Evolutionary conservation across 257 asterid genomes (phyloP), one percentile per base, ranked within the genome.

Genomic region (Rauvolfia tetraphylla): DNA sequence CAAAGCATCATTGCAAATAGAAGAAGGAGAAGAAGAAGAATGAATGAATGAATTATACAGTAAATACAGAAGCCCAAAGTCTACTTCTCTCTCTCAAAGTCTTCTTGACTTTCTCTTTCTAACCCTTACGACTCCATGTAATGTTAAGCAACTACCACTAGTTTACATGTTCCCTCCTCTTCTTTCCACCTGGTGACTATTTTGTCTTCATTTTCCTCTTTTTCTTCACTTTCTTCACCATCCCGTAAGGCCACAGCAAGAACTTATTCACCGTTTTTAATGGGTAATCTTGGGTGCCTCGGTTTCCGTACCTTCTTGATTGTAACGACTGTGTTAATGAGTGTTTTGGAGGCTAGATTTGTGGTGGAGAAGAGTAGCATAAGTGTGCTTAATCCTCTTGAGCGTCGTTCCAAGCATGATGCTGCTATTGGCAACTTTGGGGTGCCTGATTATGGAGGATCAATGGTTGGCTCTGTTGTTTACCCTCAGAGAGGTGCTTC

Each of bases 391-490:
- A 84, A 96, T 22, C 98, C 98, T 1, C 75, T 71, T 58, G 80
- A 79, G 39, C 58, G 83, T 39, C 85, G 86, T 53, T 88, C 97
- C 0, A 90, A 85, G 48, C 97, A 92, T 82, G 97, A 94, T 72
- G 97, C 95, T 25, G 91, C 97, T 1, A 94, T 94, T 72, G 97
- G 93, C 48, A 92, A 94, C 88, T 94, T 94, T 70, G 98, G 98
- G 14, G 97, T 94, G 34, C 98, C 98, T 22, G 90, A 94, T 36
- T 94, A 94, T 56, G 98, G 98, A 41, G 98, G 96, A 61, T 90
- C 96, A 22, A 76, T 94, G 85, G 75, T 82, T 25, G 98, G 97
- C 6, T 81, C 91, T 15, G 88, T 94, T 56, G 69, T 85, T 42
- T 92, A 92, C 81, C 97, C 97, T 31, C 44, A 31, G 1, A 87